A percentile compares a stretch with the other conserved stretches of the same genome.
Evolutionary conservation across 495 filamentous ascomycete species (phyloP).

Genomic region (Tuber magnatum): DNA sequence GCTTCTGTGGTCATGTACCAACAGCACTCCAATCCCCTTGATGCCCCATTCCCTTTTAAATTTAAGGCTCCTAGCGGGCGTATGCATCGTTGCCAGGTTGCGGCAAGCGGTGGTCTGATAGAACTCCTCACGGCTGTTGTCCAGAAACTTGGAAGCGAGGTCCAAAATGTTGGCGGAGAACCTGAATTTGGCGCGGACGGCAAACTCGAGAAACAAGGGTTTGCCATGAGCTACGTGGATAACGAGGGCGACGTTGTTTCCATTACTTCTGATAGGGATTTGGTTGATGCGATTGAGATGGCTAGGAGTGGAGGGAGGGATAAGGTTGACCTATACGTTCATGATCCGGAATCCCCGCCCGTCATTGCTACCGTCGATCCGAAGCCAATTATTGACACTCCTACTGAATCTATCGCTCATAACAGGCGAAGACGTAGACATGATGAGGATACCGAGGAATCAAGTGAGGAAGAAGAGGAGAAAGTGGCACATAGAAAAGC

Average conservation of each 20-base stretch:
- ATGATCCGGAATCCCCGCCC: conserved; percentile 81
- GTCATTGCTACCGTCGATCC: conserved; percentile 62
- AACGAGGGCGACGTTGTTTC: conserved; percentile 97
- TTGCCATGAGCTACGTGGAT: conserved; percentile 91
- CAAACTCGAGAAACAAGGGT: conserved; percentile 69
- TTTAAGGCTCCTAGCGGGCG: conserved; percentile 97
- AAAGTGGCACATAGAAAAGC: conserved; percentile 44
- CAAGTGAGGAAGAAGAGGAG: conserved; percentile 58
- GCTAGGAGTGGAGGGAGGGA: conserved; percentile 68
- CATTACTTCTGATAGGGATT: conserved; percentile 90
- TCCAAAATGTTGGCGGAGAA: conserved; percentile 75
- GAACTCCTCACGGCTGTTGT: conserved; percentile 73
- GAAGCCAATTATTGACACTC: conserved; percentile 53
- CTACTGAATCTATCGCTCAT: conserved; percentile 47
- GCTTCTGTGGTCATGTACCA: conserved; percentile 56
- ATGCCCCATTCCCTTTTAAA: conserved; percentile 89
- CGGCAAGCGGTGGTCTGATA: conserved; percentile 68
- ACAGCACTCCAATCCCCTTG: conserved; percentile 51
- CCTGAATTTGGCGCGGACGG: conserved; percentile 68
- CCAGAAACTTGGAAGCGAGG: conserved; percentile 80
- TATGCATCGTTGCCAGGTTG: conserved; percentile 83
- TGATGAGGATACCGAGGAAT: conserved; percentile 48
- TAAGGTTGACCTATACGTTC: conserved; percentile 96
- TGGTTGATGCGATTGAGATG: conserved; percentile 80
- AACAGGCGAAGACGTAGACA: conserved; percentile 55